Conservation (phyloP, 139 green algal species). For the Zygnema cylindricum region DNA sequence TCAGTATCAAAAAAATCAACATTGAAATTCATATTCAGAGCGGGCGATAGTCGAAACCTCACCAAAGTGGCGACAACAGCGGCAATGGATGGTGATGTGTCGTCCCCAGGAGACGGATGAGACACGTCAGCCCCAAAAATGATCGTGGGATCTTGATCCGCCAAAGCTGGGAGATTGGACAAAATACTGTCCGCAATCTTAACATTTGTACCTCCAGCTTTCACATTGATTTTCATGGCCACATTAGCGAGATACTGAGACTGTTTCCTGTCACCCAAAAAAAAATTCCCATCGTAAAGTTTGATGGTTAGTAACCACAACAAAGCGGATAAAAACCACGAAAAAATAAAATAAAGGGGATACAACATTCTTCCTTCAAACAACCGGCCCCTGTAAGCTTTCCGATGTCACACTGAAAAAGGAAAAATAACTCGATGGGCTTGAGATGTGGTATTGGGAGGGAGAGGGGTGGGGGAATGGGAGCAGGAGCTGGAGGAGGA, state of each 20-base stretch:
- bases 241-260: constrained; percentile 62
- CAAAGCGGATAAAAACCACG: too few species aligned
- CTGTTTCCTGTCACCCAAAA: constrained; percentile 15
- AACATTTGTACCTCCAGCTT: constrained; percentile 44
- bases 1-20: constrained; percentile 36
- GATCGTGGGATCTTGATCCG: constrained; percentile 42
- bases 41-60: too few species aligned
- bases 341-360: too few species aligned
- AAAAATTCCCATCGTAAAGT: too few species aligned
- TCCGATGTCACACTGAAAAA: too few species aligned
- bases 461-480: too few species aligned
- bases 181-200: neutral
- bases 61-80: constrained; percentile 37
- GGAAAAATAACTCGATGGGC: too few species aligned
- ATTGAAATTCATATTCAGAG: constrained; percentile 24
- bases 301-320: too few species aligned
- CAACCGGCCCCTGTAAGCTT: too few species aligned
- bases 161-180: constrained; percentile 9
- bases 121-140: constrained; percentile 58
- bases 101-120: constrained; percentile 52
- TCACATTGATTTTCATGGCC: constrained; percentile 62
- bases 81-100: constrained; percentile 53
- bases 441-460: too few species aligned
- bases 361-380: too few species aligned
- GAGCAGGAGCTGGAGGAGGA: too few species aligned